A percentile compares a stretch with the other conserved stretches of the same genome.
Evolutionary conservation across 352 stramenopile genomes (phyloP).

Genomic region (Phytopythium montanum): DNA sequence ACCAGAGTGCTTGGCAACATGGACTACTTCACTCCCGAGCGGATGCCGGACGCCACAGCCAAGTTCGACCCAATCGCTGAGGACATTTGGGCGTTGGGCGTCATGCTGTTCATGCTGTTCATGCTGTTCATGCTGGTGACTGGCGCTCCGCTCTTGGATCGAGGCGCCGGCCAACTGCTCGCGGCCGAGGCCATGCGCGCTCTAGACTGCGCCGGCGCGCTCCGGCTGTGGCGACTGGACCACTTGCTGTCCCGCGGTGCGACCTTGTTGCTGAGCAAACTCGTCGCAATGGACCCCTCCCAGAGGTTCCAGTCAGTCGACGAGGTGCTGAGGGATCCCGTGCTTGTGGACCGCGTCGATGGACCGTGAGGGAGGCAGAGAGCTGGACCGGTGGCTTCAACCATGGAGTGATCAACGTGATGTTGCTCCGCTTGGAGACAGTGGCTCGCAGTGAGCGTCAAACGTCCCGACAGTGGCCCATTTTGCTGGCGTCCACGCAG

Average conservation of each 20-base stretch:
- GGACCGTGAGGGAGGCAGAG: not conserved
- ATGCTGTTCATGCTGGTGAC: slow-evolving; percentile 37
- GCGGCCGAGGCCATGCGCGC: slow-evolving; percentile 14
- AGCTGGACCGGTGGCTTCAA: not conserved
- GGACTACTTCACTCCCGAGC: slow-evolving; percentile 13
- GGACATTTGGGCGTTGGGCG: no score
- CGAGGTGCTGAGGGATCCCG: not conserved
- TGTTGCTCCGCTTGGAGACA: no score
- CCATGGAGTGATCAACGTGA: not conserved
- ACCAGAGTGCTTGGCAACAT: not conserved
- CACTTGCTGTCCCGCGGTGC: slow-evolving; percentile 4
- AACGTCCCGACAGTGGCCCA: no score
- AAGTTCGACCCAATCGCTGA: no score
- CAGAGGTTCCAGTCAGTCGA: slow-evolving; percentile 4
- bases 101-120: slow-evolving; percentile 39
- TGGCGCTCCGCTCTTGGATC: slow-evolving; percentile 17
- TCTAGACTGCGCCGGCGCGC: slow-evolving; percentile 14
- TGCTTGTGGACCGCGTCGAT: not conserved
- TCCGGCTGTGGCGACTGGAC: slow-evolving; percentile 23
- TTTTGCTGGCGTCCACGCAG: no score
- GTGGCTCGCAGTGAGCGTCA: no score
- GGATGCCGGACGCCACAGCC: not conserved
- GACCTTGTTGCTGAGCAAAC: slow-evolving; percentile 8
- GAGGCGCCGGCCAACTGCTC: slow-evolving; percentile 9
- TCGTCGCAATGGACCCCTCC: slow-evolving; percentile 8